Conservation (phyloP, 176 grass and related monocot species). For the Cocos nucifera region DNA sequence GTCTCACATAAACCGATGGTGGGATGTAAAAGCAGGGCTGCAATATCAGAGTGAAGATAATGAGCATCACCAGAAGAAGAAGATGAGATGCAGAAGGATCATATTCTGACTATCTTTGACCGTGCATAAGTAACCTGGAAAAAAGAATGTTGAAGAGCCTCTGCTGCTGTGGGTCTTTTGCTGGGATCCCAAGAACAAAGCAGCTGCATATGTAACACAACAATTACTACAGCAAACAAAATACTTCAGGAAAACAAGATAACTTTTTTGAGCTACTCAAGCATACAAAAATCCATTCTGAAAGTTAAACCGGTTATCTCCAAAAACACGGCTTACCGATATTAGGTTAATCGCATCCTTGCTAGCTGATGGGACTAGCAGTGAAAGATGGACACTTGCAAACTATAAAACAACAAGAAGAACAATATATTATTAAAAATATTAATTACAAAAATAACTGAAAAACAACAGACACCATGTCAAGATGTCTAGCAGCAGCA, state of each 20-base stretch:
- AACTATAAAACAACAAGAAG: conserved; percentile 29
- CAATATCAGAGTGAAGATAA: conserved; percentile 7
- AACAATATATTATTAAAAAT: not conserved
- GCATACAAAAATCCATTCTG: not conserved
- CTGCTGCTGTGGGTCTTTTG: conserved; percentile 69
- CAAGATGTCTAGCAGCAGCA: no score
- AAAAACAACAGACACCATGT: not conserved
- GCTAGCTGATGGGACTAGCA: conserved; percentile 66
- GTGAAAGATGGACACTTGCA: conserved; percentile 50
- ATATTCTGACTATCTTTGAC: no score
- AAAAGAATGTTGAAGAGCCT: conserved; percentile 91
- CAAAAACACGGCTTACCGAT: conserved; percentile 37
- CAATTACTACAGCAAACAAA: not conserved
- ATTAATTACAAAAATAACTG: not conserved
- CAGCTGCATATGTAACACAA: conserved; percentile 27
- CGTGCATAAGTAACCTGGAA: conserved; percentile 49
- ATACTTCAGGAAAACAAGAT: not conserved
- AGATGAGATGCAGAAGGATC: no score
- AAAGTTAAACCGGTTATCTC: not conserved
- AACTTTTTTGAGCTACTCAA: not conserved
- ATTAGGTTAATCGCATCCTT: conserved; percentile 76
- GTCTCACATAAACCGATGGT: conserved; percentile 62
- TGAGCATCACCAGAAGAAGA: not conserved
- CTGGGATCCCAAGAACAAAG: conserved; percentile 90
- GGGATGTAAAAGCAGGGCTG: conserved; percentile 94